A percentile compares a stretch with the other conserved stretches of the same genome.
phyloP scores from a whole-genome alignment of 164 flowering plant genomes.

The Platanus orientalis region DNA sequence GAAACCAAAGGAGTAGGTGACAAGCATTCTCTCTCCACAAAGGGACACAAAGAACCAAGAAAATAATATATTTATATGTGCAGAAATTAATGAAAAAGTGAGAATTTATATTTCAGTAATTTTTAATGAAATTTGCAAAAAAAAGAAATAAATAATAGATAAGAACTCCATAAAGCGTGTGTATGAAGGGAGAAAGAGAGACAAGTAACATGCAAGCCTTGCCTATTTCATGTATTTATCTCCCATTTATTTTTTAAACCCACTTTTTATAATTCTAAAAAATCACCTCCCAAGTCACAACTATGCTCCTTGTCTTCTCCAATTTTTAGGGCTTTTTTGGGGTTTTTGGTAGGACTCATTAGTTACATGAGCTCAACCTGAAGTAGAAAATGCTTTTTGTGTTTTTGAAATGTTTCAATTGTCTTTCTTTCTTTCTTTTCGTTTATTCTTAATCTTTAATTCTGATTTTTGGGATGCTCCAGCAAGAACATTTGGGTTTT shows the following conservation, averaged over 20 bases:
- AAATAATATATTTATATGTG: neutral
- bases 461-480: neutral
- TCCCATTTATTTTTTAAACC: neutral
- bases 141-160: constrained; percentile 1
- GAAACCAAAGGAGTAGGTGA: constrained; percentile 55
- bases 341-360: constrained; percentile 5
- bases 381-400: constrained; percentile 1
- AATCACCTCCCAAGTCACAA: neutral
- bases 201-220: constrained; percentile 23
- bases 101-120: neutral
- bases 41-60: constrained; percentile 19
- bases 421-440: neutral
- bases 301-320: too few relatives aligned
- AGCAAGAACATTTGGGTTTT: too few relatives aligned
- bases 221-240: constrained; percentile 8
- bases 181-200: constrained; percentile 17
- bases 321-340: too few relatives aligned
- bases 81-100: neutral
- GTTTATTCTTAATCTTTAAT: neutral
- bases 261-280: neutral
- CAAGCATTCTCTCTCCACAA: constrained; percentile 60
- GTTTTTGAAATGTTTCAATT: neutral
- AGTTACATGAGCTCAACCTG: neutral
- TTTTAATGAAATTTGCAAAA: constrained; percentile 2
- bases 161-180: constrained; percentile 5